These are phyloP conservation scores for Paecilomyces fulvus DNA, from an alignment of 2,329 filamentous ascomycete species.

Conservation along the genomic window DNA sequence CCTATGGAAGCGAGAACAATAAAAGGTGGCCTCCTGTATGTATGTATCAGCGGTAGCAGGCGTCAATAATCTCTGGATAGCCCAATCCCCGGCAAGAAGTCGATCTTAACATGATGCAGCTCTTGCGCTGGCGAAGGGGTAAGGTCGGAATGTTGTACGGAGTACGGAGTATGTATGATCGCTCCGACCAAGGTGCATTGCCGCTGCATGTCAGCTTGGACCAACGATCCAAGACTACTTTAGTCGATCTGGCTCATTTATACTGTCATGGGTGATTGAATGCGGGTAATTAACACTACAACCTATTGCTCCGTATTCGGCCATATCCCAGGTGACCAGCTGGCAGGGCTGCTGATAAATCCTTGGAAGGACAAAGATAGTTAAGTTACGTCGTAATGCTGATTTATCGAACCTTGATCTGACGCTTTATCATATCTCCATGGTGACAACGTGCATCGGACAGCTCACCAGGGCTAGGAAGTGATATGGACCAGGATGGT, in stretches of 20 bases:
- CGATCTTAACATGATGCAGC: neutral
- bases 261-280: neutral
- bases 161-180: neutral
- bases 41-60: neutral
- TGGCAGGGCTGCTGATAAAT: neutral
- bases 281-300: neutral
- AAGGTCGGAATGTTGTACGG: neutral
- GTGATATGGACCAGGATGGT: neutral
- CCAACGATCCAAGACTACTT: neutral
- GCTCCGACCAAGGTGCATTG: neutral
- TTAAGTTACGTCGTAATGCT: neutral
- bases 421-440: neutral
- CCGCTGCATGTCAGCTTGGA: neutral
- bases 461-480: neutral
- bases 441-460: neutral
- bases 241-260: neutral
- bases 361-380: neutral
- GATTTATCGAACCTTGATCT: neutral
- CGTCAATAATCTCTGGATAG: neutral
- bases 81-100: neutral
- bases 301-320: neutral
- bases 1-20: neutral
- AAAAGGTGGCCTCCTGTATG: neutral
- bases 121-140: neutral
- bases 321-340: neutral